Conservation (phyloP, 345 rosid genomes). For the Euphorbia lathyris region DNA sequence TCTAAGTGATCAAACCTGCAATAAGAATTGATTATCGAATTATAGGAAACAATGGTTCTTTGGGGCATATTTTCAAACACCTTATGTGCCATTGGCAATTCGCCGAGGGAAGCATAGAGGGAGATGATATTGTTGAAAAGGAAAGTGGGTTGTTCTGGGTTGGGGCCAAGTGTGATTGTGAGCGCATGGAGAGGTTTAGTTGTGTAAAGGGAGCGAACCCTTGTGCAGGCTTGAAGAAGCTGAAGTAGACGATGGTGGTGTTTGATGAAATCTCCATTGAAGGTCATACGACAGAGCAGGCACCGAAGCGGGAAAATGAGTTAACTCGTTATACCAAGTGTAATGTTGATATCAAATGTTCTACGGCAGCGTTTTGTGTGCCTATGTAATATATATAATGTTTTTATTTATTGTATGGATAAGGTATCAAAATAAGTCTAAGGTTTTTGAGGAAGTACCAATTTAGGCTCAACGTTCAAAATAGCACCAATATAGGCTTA, state of each 20-base stretch:
- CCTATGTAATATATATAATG: too few relatives aligned
- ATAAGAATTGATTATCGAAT: constrained; percentile 47
- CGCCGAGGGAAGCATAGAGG: constrained; percentile 31
- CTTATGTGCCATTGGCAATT: constrained; percentile 39
- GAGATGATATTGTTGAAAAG: constrained; percentile 56
- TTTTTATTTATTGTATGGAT: too few relatives aligned
- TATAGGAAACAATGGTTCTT: constrained; percentile 57
- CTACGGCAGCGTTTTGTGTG: too few relatives aligned
- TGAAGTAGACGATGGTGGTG: constrained; percentile 41
- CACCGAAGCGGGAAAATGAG: background rate
- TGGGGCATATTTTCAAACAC: constrained; percentile 69
- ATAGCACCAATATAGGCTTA: too few relatives aligned
- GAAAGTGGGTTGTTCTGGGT: constrained; percentile 45
- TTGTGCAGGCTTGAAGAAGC: constrained; percentile 46
- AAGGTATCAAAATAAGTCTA: too few relatives aligned
- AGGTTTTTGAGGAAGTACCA: too few relatives aligned
- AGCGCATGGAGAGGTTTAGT: constrained; percentile 72
- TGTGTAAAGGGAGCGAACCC: constrained; percentile 40
- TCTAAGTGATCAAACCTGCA: constrained; percentile 36
- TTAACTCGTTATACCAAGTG: background rate
- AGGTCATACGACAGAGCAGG: constrained; percentile 45
- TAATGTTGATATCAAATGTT: too few relatives aligned
- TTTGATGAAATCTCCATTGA: constrained; percentile 35
- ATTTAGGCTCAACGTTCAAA: too few relatives aligned
- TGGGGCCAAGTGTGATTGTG: constrained; percentile 40